Evolutionary conservation across 2,329 filamentous ascomycete species (phyloP).

Genomic region (Sclerotiophoma versabilis): DNA sequence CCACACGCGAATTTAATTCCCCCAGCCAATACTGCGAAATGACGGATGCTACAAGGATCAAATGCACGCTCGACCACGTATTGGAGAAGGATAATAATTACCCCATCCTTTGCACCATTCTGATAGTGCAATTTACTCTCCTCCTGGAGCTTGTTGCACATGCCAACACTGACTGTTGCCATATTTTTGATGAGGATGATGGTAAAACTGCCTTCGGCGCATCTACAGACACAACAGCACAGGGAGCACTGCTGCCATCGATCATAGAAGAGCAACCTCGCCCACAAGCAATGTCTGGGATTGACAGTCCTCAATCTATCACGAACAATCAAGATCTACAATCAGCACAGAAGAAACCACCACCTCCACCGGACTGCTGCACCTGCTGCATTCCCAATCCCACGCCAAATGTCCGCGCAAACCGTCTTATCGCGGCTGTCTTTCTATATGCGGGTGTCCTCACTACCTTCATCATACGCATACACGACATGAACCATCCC

Average conservation of each 20-base stretch:
- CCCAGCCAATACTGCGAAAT: background rate
- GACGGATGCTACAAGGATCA: too few species aligned
- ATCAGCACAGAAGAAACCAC: background rate
- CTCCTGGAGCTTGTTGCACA: background rate
- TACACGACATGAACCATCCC: conserved; percentile 7
- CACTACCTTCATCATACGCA: conserved; percentile 20
- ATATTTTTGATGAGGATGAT: background rate
- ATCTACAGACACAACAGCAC: background rate
- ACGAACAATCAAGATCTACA: background rate
- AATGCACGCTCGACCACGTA: too few species aligned
- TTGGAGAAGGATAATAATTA: too few species aligned
- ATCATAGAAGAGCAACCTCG: conserved; percentile 5
- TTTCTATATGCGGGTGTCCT: conserved; percentile 14
- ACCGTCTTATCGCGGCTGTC: conserved; percentile 17
- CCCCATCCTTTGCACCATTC: background rate
- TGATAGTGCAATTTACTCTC: background rate
- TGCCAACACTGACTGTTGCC: background rate
- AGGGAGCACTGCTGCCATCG: background rate
- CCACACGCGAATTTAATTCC: background rate
- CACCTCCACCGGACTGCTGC: background rate
- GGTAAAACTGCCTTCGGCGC: background rate
- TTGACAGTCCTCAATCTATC: background rate
- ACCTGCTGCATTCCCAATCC: conserved; percentile 2
- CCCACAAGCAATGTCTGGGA: background rate
- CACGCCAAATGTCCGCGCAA: conserved; percentile 16